Evolutionary conservation across 225 moss, liverwort and hornwort genomes (phyloP), one percentile per base, ranked within the genome.

Genomic region (Anthoceros angustus): DNA sequence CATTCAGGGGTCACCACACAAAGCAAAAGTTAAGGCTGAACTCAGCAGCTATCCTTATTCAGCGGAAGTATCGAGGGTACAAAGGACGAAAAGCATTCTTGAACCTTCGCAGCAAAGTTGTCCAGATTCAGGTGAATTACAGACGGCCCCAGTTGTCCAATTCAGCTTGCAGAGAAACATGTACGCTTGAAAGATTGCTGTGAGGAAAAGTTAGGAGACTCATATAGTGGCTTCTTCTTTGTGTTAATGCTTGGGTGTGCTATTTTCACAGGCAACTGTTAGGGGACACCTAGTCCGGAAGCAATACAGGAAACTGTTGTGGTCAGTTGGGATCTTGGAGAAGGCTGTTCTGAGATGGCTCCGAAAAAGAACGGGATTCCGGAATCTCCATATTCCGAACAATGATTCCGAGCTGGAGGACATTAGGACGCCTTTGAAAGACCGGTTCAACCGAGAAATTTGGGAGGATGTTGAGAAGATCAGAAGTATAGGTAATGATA

Each of bases 261-360:
- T 41, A n/a, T 68, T 41, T 40, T 32, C 50, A 62, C 75, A 81
- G 81, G 81, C 81, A 26, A 77, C 73, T 65, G 81, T 81, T 8
- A 69, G 81, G 3, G 81, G 81, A 16, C 72, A 75, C 43, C 39
- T 81, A 20, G 78, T 78, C 24, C 78, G 81, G 0, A 81, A 71
- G 41, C 78, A 73, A 26, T 77, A 65, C 63, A 67, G 42, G 32
- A 78, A 78, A 49, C 72, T 81, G 8, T 8, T 81, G 2, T 78
- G 81, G 81, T 81, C 81, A 4, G 81, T 81, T 15, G 77, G 81
- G 67, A 81, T 81, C 50, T 68, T 81, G 23, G 81, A 81, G 62
- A 81, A 81, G 65, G 73, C 77, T 43, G 81, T 81, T 55, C 72
- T 81, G 25, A 72, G 81, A 25, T 81, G 81, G 81, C 63, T 68